These are phyloP conservation scores for Earliella scabrosa DNA, from an alignment of 1,284 basidiomycete species.

Conservation along the genomic window DNA sequence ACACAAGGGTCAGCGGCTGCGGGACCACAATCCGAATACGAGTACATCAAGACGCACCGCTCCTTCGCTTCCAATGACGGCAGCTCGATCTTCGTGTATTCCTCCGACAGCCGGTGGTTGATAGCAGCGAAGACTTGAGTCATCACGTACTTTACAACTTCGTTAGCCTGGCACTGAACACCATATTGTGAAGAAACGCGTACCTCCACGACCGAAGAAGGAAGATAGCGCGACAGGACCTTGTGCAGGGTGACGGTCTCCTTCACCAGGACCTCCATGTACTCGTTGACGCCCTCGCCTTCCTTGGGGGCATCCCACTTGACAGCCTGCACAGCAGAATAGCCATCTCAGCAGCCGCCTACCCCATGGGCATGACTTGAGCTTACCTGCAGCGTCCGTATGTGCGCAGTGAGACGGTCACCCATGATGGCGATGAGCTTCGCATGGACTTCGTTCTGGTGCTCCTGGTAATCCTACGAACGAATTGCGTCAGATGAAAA, in stretches of 20 bases:
- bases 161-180: too few species aligned
- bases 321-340: constrained; percentile 65
- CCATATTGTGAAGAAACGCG: constrained; percentile 28
- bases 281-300: constrained; percentile 69
- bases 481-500: too few species aligned
- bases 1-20: too few species aligned
- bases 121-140: constrained; percentile 91
- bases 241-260: constrained; percentile 97
- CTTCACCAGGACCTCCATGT: constrained; percentile 92
- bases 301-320: constrained; percentile 74
- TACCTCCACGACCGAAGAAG: constrained; percentile 80
- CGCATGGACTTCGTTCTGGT: constrained; percentile 98
- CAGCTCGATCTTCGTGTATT: constrained; percentile 81
- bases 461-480: constrained; percentile 92
- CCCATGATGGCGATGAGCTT: constrained; percentile 99
- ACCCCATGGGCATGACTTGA: too few species aligned
- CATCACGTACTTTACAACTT: constrained; percentile 75
- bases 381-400: constrained; percentile 75
- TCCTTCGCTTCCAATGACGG: constrained; percentile 83
- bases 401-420: constrained; percentile 89
- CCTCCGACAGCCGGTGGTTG: constrained; percentile 85
- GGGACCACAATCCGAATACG: too few species aligned
- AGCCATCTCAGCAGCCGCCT: constrained; percentile 1
- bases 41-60: constrained; percentile 68
- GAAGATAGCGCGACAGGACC: constrained; percentile 91